Conservation (phyloP, 2,329 filamentous ascomycete species). For the Ophiostoma australiae region DNA sequence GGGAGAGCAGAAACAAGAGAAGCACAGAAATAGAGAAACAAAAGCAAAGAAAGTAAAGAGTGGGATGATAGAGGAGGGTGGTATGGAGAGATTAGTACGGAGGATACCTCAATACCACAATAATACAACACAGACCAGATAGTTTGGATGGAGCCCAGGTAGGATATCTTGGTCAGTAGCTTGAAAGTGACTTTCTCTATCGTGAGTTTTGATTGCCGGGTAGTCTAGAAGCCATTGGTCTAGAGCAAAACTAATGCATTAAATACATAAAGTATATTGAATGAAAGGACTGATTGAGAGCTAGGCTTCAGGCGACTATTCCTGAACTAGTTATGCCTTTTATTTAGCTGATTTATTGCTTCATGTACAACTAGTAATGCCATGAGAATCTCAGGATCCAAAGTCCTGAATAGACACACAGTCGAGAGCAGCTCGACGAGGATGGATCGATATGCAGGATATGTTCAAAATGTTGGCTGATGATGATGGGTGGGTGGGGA, state of each 20-base stretch:
- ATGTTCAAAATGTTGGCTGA: neutral
- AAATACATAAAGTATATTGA: neutral
- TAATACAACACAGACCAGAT: neutral
- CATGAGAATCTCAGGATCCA: neutral
- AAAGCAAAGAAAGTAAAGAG: neutral
- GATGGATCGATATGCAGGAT: neutral
- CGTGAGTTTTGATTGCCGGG: neutral
- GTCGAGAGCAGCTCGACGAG: too few species aligned
- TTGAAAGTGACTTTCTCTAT: neutral
- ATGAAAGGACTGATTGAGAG: neutral
- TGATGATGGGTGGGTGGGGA: neutral
- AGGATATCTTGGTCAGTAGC: conserved; percentile 1
- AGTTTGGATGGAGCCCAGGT: neutral
- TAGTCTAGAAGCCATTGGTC: neutral
- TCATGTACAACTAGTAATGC: neutral
- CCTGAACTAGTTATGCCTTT: neutral
- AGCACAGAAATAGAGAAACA: neutral
- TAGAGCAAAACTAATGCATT: neutral
- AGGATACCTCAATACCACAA: neutral
- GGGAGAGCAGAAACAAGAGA: neutral
- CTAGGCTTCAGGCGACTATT: neutral
- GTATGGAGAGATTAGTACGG: conserved; percentile 7
- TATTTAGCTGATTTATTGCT: neutral
- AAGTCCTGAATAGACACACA: neutral
- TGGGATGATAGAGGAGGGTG: conserved; percentile 8